These are phyloP conservation scores for Candida pseudoviswanathii DNA, from an alignment of 1,139 yeast species.

Conservation along the genomic window DNA sequence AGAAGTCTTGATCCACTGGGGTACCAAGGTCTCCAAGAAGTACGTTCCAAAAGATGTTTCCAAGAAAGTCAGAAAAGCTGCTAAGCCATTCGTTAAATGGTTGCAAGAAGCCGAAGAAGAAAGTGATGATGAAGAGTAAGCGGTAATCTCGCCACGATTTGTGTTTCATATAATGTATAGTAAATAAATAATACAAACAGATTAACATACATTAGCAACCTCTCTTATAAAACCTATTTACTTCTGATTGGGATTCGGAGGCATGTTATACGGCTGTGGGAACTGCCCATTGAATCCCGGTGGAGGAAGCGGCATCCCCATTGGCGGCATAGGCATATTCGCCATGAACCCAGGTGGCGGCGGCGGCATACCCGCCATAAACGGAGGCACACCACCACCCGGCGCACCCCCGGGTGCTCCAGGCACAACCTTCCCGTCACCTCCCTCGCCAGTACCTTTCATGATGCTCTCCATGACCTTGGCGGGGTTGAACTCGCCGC, in stretches of 20 bases:
- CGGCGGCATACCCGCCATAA: constrained; percentile 19
- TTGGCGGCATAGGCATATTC: constrained; percentile 24
- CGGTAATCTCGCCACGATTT: not conserved
- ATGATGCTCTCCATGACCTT: constrained; percentile 48
- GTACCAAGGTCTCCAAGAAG: constrained; percentile 89
- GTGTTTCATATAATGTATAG: constrained; percentile 4
- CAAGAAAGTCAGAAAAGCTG: constrained; percentile 94
- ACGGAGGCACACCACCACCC: constrained; percentile 14
- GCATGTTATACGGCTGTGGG: constrained; percentile 7
- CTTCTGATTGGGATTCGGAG: constrained; percentile 11
- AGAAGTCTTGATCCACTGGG: constrained; percentile 81
- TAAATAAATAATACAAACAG: not conserved
- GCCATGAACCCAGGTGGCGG: constrained; percentile 25
- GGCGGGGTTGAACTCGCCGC: constrained; percentile 76
- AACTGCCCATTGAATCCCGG: constrained; percentile 16
- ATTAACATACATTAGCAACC: not conserved
- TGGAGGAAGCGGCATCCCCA: constrained; percentile 23
- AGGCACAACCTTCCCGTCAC: not conserved
- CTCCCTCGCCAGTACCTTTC: constrained; percentile 25
- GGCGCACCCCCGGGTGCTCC: no score
- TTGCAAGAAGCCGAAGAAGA: constrained; percentile 85
- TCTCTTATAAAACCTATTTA: not conserved
- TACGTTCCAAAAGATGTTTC: constrained; percentile 90
- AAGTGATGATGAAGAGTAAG: constrained; percentile 46
- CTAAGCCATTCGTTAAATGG: constrained; percentile 95